phyloP scores from a whole-genome alignment of 2,329 filamentous ascomycete genomes.

The Ciborinia camelliae region DNA sequence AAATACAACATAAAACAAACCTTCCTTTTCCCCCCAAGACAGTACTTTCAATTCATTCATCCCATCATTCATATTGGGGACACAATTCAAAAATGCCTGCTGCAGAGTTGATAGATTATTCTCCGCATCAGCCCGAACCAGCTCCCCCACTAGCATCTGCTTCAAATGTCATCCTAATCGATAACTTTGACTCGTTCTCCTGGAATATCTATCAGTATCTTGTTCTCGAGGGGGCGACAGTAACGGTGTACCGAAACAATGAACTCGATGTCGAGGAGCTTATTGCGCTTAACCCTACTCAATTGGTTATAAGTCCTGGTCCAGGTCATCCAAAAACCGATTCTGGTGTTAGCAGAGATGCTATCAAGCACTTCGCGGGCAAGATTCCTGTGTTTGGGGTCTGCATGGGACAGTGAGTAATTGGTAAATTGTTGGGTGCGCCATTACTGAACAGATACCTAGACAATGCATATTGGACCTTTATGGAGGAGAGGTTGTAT shows the following conservation, averaged over 20 bases:
- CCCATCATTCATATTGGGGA: not conserved
- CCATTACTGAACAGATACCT: slow-evolving; percentile 10
- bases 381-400: slow-evolving; percentile 97
- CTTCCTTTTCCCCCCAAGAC: too few relatives aligned
- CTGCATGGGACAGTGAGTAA: slow-evolving; percentile 87
- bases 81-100: slow-evolving; percentile 40
- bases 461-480: slow-evolving; percentile 94
- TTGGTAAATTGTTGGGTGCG: not conserved
- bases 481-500: slow-evolving; percentile 86
- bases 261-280: slow-evolving; percentile 83
- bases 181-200: slow-evolving; percentile 99
- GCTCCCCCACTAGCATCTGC: slow-evolving; percentile 72
- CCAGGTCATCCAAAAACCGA: slow-evolving; percentile 90
- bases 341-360: slow-evolving; percentile 88
- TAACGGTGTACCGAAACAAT: slow-evolving; percentile 90
- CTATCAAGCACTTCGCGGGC: slow-evolving; percentile 85
- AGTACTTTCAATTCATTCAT: not conserved
- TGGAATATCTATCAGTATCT: slow-evolving; percentile 99
- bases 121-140: slow-evolving; percentile 77
- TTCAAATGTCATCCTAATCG: slow-evolving; percentile 89
- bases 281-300: slow-evolving; percentile 79
- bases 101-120: slow-evolving; percentile 68
- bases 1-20: too few relatives aligned
- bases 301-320: slow-evolving; percentile 91
- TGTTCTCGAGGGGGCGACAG: slow-evolving; percentile 87